Evolutionary conservation across 768 basidiomycete species (phyloP).

Genomic region (Pulveroboletus frians): DNA sequence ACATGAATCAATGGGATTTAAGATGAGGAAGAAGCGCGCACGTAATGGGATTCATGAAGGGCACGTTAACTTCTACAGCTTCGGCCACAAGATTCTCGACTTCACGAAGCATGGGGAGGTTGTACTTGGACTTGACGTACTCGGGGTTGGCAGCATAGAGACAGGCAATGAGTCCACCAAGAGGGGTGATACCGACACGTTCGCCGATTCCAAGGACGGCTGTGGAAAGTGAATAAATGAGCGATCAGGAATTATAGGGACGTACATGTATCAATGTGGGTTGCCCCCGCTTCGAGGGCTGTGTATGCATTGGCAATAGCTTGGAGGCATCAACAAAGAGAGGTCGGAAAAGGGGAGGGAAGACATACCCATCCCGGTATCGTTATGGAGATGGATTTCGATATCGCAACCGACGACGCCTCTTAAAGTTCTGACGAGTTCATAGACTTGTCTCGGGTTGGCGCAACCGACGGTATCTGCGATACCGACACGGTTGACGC

Average conservation of each 20-base stretch:
- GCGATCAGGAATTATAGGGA: constrained; percentile 5
- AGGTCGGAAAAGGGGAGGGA: not conserved
- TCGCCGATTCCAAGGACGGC: constrained; percentile 97
- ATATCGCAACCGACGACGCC: constrained; percentile 98
- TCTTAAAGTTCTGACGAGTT: constrained; percentile 91
- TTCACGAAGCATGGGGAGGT: constrained; percentile 93
- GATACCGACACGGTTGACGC: constrained; percentile 97
- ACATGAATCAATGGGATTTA: not conserved
- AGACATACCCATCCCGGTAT: constrained; percentile 86
- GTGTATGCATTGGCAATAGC: constrained; percentile 99
- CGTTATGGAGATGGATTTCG: constrained; percentile 97
- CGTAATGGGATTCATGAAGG: constrained; percentile 96
- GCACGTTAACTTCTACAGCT: constrained; percentile 96
- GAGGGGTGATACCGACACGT: constrained; percentile 97
- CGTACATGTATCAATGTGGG: constrained; percentile 96
- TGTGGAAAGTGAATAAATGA: constrained; percentile 24
- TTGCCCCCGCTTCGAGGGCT: constrained; percentile 97
- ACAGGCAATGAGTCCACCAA: constrained; percentile 95
- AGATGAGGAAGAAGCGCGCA: constrained; percentile 30
- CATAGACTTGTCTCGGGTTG: constrained; percentile 97
- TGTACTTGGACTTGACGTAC: constrained; percentile 99
- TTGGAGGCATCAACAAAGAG: constrained; percentile 24
- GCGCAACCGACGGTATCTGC: constrained; percentile 99
- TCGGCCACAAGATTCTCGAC: constrained; percentile 99
- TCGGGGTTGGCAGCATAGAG: constrained; percentile 96